Percentiles rank a stretch among this genome's conserved stretches.
Conservation (phyloP, 768 basidiomycete species). For the Hypholoma fasciculare region DNA sequence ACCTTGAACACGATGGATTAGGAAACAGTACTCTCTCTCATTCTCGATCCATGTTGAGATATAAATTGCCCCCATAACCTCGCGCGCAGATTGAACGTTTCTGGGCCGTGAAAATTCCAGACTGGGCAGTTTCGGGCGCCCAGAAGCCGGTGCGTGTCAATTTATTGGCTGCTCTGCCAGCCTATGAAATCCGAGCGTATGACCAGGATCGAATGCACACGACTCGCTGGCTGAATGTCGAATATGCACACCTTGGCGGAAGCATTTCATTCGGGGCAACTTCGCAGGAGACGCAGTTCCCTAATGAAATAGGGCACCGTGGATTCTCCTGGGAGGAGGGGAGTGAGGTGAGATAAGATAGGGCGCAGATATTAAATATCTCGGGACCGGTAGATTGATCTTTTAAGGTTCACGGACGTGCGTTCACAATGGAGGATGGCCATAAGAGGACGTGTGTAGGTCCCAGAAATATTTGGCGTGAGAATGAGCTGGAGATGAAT, state of each 20-base stretch:
- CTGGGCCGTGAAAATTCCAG: no score
- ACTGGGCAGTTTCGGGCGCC: no score
- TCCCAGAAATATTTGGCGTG: slow-evolving; percentile 4
- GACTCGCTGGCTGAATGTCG: not conserved
- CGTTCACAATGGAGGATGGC: slow-evolving; percentile 6
- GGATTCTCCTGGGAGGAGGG: slow-evolving; percentile 1
- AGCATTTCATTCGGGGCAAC: slow-evolving; percentile 13
- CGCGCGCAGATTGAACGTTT: no score
- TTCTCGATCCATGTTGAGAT: no score
- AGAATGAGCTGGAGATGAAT: slow-evolving; percentile 13
- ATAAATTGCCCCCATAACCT: no score
- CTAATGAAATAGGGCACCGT: not conserved
- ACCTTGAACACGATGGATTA: no score
- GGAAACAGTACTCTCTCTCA: no score
- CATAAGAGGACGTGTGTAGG: no score
- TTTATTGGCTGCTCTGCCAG: no score
- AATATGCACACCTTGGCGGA: not conserved
- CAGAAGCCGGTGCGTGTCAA: no score
- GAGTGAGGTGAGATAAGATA: not conserved
- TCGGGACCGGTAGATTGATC: slow-evolving; percentile 17
- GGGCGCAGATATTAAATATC: slow-evolving; percentile 1
- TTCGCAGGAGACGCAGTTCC: slow-evolving; percentile 12
- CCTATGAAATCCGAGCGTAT: no score
- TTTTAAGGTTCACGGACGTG: slow-evolving; percentile 24
- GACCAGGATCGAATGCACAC: no score